Evolutionary conservation across 1,284 basidiomycete species (phyloP).

Genomic region (Cronartium quercuum): DNA sequence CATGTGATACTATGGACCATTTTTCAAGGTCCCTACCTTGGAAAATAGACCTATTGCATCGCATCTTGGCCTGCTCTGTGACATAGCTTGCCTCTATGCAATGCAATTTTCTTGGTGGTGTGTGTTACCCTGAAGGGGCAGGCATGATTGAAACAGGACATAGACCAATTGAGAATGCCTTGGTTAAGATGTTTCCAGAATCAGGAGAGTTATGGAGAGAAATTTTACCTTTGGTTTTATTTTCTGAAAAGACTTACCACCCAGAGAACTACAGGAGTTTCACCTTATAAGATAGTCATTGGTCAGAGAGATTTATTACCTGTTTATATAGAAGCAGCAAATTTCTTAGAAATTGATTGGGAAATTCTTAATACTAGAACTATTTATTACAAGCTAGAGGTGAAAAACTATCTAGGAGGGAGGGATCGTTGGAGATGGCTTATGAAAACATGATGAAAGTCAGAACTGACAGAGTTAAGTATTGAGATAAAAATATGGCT

Average conservation of each 20-base stretch:
- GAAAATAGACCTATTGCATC: too few relatives aligned
- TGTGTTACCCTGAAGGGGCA: slow-evolving; percentile 13
- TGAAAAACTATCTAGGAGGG: neutral
- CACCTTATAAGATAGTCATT: neutral
- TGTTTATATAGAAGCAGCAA: neutral
- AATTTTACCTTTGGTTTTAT: neutral
- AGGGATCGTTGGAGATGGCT: neutral
- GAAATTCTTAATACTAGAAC: neutral
- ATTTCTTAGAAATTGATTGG: neutral
- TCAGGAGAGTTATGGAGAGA: neutral
- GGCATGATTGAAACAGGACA: slow-evolving; percentile 22
- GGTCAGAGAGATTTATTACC: neutral
- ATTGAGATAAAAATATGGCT: slow-evolving; percentile 7
- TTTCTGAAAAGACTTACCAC: neutral
- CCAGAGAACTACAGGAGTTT: neutral
- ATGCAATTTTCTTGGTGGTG: too few relatives aligned
- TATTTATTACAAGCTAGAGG: neutral
- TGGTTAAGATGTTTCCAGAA: neutral
- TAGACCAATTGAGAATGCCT: neutral
- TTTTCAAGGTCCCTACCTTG: too few relatives aligned
- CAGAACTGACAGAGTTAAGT: neutral
- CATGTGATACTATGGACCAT: too few relatives aligned
- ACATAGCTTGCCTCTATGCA: too few relatives aligned
- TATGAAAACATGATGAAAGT: neutral
- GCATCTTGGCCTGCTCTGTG: too few relatives aligned